phyloP scores from a whole-genome alignment of 2,329 filamentous ascomycete species.

The Neopestalotiopsis clavispora region DNA sequence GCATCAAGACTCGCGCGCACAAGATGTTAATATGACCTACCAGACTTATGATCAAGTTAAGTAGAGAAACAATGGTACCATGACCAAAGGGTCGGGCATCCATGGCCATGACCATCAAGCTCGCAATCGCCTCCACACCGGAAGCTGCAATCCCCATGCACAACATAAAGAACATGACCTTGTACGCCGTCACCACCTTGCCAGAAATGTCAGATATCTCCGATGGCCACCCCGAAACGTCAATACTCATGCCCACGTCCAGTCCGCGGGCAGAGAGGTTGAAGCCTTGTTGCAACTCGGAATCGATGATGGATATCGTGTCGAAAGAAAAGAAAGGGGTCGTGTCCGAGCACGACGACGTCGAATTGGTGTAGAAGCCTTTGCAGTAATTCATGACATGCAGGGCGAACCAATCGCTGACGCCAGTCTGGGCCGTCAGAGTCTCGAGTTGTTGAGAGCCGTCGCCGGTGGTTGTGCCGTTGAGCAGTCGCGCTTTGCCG shows the following conservation, averaged over 20 bases:
- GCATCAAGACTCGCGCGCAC: neutral
- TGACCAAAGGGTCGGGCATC: neutral
- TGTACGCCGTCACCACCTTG: neutral
- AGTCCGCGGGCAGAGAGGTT: neutral
- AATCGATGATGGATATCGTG: neutral
- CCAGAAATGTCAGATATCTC: neutral
- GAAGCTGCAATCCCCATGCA: neutral
- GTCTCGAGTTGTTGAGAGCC: neutral
- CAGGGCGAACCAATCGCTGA: neutral
- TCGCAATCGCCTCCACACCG: neutral
- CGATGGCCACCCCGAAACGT: neutral
- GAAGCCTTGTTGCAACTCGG: neutral
- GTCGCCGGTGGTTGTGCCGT: neutral
- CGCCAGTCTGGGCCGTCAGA: neutral
- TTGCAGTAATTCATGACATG: neutral
- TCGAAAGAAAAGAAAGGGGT: neutral
- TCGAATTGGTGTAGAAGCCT: neutral
- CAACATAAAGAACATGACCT: constrained; percentile 3
- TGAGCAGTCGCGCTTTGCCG: neutral
- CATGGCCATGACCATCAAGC: neutral
- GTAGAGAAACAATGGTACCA: neutral
- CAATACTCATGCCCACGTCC: neutral
- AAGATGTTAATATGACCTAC: neutral
- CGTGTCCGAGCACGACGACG: neutral
- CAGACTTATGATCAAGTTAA: neutral